Base-by-base conservation (phyloP, 139 green algal species). In the Diplosphaera chodatii region DNA sequence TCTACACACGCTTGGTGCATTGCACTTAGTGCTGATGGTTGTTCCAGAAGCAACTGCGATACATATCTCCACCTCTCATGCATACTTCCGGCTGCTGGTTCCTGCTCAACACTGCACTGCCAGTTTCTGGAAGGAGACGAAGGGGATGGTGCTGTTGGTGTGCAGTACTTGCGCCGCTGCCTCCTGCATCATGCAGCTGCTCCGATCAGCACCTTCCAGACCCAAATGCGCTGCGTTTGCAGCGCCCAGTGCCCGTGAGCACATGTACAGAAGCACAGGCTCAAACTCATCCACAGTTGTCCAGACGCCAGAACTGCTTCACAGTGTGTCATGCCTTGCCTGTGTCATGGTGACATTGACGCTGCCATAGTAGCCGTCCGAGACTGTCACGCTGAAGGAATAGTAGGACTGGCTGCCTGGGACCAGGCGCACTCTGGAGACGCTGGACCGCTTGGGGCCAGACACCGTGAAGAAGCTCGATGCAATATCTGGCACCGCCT, bases 401-500 rank as follows among this genome's bases (percentile, higher is more conserved):
- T 56, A 74, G 55, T 67, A 74, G 21, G 69, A 33, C 55, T 67
- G 27, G 40, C 33, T 59, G 55, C 55, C 31, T 28, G 32, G 31
- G 3, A 68, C 55, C 34, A 20, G 31, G 27, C 41, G 18, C 55
- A 74, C n/a, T 16, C 55, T n/a, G n/a, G 69, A 68, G 23, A 28
- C 34, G 32, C 29, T 63, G 55, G 37, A 56, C 4, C 32, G 55
- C 25, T 62, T 21, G 40, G 69, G 69, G 2, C 69, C 69, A 16
- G 55, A 34, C 69, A 74, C 69, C 59, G 10, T 59, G 32, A 74
- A 74, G 55, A 74, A 68, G 55, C 25, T 55, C 10, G 55, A 33
- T 21, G 16, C 28, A 25, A 74, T 34, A 8, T 22, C 22, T 1
- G 69, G 69, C 33, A 74, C 69, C 29, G 69, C 18, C 30, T 67